Percentiles rank a stretch among this genome's conserved stretches.
Conservation (phyloP, 2,329 filamentous ascomycete genomes). For the Peltaster fructicola region DNA sequence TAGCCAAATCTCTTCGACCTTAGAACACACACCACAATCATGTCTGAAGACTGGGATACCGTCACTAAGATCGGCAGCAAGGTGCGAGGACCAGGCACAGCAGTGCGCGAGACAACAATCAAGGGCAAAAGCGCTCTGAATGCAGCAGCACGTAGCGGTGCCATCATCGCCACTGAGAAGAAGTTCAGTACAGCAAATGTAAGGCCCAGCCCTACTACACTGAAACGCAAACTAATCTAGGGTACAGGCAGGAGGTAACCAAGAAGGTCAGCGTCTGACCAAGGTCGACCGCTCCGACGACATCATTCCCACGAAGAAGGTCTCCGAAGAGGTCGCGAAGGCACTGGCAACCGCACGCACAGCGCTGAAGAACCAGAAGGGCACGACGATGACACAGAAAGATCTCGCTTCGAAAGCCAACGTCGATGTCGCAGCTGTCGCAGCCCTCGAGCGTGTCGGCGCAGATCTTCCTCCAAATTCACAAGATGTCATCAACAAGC, state of each 20-base stretch:
- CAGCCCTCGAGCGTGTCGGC: constrained; percentile 71
- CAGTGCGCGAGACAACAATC: constrained; percentile 69
- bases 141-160: constrained; percentile 67
- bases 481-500: constrained; percentile 75
- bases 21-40: constrained; percentile 1
- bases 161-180: constrained; percentile 75
- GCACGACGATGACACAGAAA: constrained; percentile 69
- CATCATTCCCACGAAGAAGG: constrained; percentile 90
- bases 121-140: constrained; percentile 73
- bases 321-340: constrained; percentile 63
- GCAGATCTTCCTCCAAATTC: constrained; percentile 61
- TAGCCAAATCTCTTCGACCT: neutral
- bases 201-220: constrained; percentile 34
- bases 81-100: constrained; percentile 47
- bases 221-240: no score
- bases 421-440: constrained; percentile 61
- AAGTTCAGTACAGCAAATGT: constrained; percentile 71
- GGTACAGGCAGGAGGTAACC: no score
- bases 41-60: constrained; percentile 59
- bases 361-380: constrained; percentile 63
- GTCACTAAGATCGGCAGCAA: constrained; percentile 91
- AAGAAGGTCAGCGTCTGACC: constrained; percentile 84
- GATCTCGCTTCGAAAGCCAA: constrained; percentile 74
- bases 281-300: constrained; percentile 97
- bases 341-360: constrained; percentile 66